These are phyloP conservation scores for Colletotrichum kahawae DNA, from an alignment of 2,329 filamentous ascomycete species.

Conservation along the genomic window DNA sequence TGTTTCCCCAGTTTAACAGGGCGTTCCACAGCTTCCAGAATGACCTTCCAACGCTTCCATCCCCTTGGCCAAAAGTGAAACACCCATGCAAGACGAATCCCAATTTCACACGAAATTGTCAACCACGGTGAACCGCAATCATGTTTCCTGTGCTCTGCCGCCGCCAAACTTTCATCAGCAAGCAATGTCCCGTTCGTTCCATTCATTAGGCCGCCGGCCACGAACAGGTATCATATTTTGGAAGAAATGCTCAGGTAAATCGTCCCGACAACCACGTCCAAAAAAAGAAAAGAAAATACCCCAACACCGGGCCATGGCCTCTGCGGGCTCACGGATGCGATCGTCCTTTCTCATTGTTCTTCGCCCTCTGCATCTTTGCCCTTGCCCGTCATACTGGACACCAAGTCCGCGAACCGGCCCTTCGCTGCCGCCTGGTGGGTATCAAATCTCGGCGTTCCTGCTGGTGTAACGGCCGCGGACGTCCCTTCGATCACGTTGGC, in stretches of 20 bases:
- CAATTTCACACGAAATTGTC: background rate
- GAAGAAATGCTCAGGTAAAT: background rate
- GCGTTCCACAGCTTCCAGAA: background rate
- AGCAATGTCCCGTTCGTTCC: background rate
- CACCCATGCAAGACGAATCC: background rate
- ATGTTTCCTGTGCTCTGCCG: background rate
- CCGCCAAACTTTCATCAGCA: background rate
- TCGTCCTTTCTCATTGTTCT: background rate
- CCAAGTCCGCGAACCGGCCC: constrained; percentile 18
- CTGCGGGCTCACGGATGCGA: background rate
- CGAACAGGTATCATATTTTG: constrained; percentile 14
- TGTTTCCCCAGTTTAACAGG: background rate
- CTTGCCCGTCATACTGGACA: constrained; percentile 12
- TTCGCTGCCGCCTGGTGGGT: background rate
- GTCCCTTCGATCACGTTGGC: constrained; percentile 40
- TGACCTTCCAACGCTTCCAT: background rate
- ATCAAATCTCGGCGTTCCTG: constrained; percentile 23
- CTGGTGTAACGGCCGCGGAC: constrained; percentile 3
- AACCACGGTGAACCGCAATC: background rate
- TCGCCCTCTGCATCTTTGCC: background rate
- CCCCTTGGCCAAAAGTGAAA: background rate
- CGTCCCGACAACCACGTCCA: background rate
- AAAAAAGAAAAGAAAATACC: background rate
- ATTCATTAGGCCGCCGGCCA: background rate
- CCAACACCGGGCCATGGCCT: background rate